Evolutionary conservation across 1,284 basidiomycete genomes (phyloP).

Genomic region (Moniliella sp.): DNA sequence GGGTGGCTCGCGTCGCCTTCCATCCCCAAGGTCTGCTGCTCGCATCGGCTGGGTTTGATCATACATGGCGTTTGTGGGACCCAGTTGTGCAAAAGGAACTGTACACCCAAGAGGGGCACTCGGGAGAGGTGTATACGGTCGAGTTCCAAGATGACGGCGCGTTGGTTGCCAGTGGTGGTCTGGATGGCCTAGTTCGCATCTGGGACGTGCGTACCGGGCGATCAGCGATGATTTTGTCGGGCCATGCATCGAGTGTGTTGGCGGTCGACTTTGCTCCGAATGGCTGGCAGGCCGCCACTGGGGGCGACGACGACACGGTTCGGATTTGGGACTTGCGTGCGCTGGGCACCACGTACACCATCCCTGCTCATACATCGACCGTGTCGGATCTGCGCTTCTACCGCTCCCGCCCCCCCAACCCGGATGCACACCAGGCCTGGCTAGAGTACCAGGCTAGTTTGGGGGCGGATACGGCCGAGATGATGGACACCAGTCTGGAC

Average conservation of each 20-base stretch:
- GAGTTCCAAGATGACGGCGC: conserved; percentile 91
- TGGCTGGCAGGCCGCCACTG: conserved; percentile 87
- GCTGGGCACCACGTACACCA: conserved; percentile 70
- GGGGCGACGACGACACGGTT: conserved; percentile 86
- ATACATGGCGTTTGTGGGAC: conserved; percentile 96
- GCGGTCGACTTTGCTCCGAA: conserved; percentile 82
- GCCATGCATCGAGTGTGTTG: conserved; percentile 81
- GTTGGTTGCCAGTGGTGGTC: conserved; percentile 70
- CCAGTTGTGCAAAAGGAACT: conserved; percentile 58
- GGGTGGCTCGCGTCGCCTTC: conserved; percentile 79
- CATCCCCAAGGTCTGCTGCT: conserved; percentile 82
- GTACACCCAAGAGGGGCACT: conserved; percentile 82
- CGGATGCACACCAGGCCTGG: too few relatives aligned
- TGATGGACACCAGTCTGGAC: too few relatives aligned
- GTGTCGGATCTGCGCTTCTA: conserved; percentile 89
- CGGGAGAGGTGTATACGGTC: conserved; percentile 74
- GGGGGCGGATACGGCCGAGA: neutral
- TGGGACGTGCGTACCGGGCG: conserved; percentile 89
- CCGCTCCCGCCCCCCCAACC: too few relatives aligned
- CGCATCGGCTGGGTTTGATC: conserved; percentile 85
- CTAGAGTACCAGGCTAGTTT: neutral
- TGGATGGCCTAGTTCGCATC: conserved; percentile 85
- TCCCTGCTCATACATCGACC: conserved; percentile 81
- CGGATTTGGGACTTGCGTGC: conserved; percentile 95
- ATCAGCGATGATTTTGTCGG: conserved; percentile 92